phyloP scores from a whole-genome alignment of 805 yeast species.

The Candida krabiensis region DNA sequence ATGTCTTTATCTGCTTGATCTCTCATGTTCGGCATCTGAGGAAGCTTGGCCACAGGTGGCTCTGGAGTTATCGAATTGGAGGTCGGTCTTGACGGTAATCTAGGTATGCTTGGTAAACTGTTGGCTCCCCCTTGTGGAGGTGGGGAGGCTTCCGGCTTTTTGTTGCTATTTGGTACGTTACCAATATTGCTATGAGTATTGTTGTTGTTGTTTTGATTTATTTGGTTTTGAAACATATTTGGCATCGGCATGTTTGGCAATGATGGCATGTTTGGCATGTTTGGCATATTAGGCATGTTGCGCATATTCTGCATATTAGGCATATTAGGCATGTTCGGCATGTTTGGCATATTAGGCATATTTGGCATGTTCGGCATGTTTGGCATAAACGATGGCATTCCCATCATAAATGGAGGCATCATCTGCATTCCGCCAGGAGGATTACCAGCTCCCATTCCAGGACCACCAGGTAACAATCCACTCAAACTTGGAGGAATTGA shows the following conservation, averaged over 20 bases:
- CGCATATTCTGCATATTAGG: conserved; percentile 36
- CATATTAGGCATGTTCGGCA: conserved; percentile 24
- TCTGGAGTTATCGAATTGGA: conserved; percentile 28
- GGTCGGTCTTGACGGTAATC: conserved; percentile 25
- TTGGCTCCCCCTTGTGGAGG: conserved; percentile 9
- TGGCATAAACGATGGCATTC: conserved; percentile 25
- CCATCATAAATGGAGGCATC: conserved; percentile 27
- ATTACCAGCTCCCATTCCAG: conserved; percentile 25
- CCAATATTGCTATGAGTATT: no score
- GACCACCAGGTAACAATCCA: conserved; percentile 26
- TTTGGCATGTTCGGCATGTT: conserved; percentile 20
- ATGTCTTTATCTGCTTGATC: conserved; percentile 30
- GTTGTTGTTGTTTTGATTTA: conserved; percentile 2
- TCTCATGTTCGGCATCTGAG: conserved; percentile 20
- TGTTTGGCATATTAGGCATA: conserved; percentile 34
- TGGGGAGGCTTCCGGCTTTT: conserved; percentile 7
- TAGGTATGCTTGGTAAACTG: conserved; percentile 19
- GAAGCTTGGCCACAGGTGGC: conserved; percentile 15
- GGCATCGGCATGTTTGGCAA: conserved; percentile 17
- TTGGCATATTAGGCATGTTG: conserved; percentile 28
- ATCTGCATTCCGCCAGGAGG: conserved; percentile 9
- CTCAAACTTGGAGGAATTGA: conserved; percentile 30
- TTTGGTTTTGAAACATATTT: conserved; percentile 8
- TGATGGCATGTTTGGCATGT: conserved; percentile 20
- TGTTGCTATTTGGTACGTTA: no score